Base-by-base conservation (phyloP, 2,329 filamentous ascomycete species). In the Fusarium zealandicum region DNA sequence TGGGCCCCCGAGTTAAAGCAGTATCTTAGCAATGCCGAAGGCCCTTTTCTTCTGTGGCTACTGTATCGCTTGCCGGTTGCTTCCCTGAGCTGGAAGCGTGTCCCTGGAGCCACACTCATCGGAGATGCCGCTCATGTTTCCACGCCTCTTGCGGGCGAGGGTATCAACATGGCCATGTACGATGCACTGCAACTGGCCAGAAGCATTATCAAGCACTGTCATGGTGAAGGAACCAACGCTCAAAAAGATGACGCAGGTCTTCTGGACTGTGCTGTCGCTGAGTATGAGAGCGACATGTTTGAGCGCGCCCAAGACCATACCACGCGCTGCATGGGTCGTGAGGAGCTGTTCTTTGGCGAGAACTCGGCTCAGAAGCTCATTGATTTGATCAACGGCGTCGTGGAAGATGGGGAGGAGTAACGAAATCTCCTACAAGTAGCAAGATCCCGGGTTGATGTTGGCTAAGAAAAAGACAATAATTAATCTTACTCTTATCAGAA, bases 81-180 rank as follows among this genome's bases (percentile, higher is more conserved):
- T 1, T 54, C 72, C 11, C 10, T 48, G 6, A 42, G 42, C 1
- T 85, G 82, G 80, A 56, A 72, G 5, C 56, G 71, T 10, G 63
- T 68, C 4, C 31, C 70, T 0, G 78, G 80, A 3, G 70, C 78
- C 4, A 81, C 82, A 0, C 67, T 85, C 11, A 66, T 85, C 14
- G 82, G 82, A 3, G 82, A 85, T 59, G 80, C 82, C 1, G 82
- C 81, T 7, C 82, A 85, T 65, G 59, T 83, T 11, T 80, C 82
- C 75, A 76, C 76, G 4, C 78, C 79, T 0, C 79, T 76, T 51
- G 77, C 76, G 0, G 82, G 82, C 3, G 80, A 82, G 41, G 82
- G 82, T 1, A 81, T 83, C 31, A 84, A 85, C 57, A 61, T 77
- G 3, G 80, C 77, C 0, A 78, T 85, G 76, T 66, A 70, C 30